Base-by-base conservation (phyloP, 2,329 filamentous ascomycete genomes). In the Fusarium tanahbumbuense region DNA sequence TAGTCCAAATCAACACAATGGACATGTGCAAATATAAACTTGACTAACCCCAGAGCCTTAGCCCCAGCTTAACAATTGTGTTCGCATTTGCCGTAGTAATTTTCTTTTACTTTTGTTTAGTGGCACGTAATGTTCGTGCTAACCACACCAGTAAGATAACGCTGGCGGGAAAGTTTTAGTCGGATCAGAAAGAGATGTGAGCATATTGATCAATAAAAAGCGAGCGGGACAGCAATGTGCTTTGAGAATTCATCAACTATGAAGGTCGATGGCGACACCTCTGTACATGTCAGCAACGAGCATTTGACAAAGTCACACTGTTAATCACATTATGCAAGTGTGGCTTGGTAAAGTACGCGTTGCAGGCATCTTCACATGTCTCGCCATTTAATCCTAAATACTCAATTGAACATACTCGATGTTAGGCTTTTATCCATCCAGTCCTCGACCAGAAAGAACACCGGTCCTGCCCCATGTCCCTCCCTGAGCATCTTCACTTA, bases 401-500 rank as follows among this genome's bases (percentile, higher is more conserved):
- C 5, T 18, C 2, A n/a, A 37, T n/a, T n/a, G 6, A 37, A 2
- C 34, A 37, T n/a, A n/a, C 10, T n/a, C 6, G 3, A 18, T 5
- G 6, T 37, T 5, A 37, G n/a, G 27, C 27, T 28, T 11, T 5
- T 6, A 12, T 12, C 5, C 27, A 28, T 28, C 5, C 4, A 12
- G 12, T 28, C 3, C 16, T 7, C 5, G 4, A 7, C 2, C 18
- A n/a, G 2, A 4, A 6, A 4, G 1, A 1, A 18, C 34, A 12
- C 0, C 4, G 12, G 10, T n/a, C 3, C 3, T 37, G 10, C 12
- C 3, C 0, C 10, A 12, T 7, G 0, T n/a, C 1, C 3, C 18
- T 11, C 3, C 9, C 9, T 37, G 2, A 37, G 9, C 1, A 2
- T 6, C 16, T 6, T 56, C 16, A 63, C 12, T 32, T 48, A 0